Conservation (phyloP, 352 stramenopile species). For the Pythium brachiatum region DNA sequence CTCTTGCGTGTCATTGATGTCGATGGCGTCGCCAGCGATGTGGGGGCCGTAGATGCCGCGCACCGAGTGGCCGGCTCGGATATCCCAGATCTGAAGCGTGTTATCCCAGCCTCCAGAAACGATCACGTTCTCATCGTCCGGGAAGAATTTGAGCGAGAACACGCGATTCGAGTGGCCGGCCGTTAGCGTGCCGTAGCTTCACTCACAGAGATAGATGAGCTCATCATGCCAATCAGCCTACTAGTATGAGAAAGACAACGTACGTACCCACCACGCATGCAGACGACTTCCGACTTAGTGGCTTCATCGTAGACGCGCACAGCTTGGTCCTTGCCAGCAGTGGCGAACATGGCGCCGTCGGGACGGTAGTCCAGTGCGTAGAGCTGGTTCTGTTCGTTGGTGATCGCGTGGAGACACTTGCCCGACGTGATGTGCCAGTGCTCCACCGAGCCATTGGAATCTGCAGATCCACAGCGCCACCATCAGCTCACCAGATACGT, state of each 20-base stretch:
- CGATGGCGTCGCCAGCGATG: conserved; percentile 73
- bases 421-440: conserved; percentile 93
- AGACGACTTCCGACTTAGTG: conserved; percentile 74
- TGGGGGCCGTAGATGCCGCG: conserved; percentile 91
- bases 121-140: conserved; percentile 76
- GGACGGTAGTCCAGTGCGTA: conserved; percentile 88
- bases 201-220: too few relatives aligned
- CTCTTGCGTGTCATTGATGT: conserved; percentile 68
- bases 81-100: conserved; percentile 92
- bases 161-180: conserved; percentile 91
- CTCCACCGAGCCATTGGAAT: conserved; percentile 86
- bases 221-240: too few relatives aligned
- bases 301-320: conserved; percentile 89
- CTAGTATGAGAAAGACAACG: too few relatives aligned
- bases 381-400: conserved; percentile 84
- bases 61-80: conserved; percentile 81
- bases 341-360: conserved; percentile 87
- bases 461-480: conserved; percentile 31
- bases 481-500: too few relatives aligned
- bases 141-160: conserved; percentile 89
- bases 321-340: conserved; percentile 85
- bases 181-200: conserved; percentile 51
- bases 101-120: conserved; percentile 92
- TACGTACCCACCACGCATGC: conserved; percentile 60
- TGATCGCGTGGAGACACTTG: conserved; percentile 91